Conservation (phyloP, 2,329 filamentous ascomycete species). For the Diplodia sapinea region DNA sequence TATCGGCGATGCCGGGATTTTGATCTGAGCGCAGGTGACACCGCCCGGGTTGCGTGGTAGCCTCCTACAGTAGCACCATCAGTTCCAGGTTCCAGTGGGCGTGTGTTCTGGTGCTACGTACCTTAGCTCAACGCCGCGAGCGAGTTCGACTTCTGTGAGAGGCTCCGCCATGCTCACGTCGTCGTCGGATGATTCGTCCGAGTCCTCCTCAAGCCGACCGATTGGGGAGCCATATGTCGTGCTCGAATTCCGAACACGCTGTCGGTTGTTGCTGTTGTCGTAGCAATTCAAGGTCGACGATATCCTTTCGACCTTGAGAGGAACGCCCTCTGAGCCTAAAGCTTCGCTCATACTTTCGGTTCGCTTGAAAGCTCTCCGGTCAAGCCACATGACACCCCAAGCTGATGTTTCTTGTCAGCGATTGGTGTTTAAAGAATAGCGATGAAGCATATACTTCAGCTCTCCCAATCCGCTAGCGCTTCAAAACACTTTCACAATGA, state of each 20-base stretch:
- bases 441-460: background rate
- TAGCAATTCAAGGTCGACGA: background rate
- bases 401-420: slow-evolving; percentile 5
- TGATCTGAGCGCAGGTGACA: background rate
- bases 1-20: slow-evolving; percentile 41
- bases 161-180: background rate
- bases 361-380: slow-evolving; percentile 43
- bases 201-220: background rate
- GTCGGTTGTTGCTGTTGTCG: slow-evolving; percentile 14
- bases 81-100: background rate
- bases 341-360: slow-evolving; percentile 30
- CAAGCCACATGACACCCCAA: slow-evolving; percentile 48
- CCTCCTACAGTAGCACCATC: background rate
- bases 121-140: background rate
- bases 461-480: background rate
- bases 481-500: too few relatives aligned
- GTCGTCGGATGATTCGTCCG: background rate
- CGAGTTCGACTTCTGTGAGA: background rate
- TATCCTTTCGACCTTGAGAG: slow-evolving; percentile 7
- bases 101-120: background rate
- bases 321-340: slow-evolving; percentile 1
- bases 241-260: slow-evolving; percentile 19
- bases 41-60: background rate
- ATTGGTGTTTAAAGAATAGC: background rate
- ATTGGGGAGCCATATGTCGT: background rate